phyloP scores from a whole-genome alignment of 805 yeast species.

The Blastobotrys robertii region DNA sequence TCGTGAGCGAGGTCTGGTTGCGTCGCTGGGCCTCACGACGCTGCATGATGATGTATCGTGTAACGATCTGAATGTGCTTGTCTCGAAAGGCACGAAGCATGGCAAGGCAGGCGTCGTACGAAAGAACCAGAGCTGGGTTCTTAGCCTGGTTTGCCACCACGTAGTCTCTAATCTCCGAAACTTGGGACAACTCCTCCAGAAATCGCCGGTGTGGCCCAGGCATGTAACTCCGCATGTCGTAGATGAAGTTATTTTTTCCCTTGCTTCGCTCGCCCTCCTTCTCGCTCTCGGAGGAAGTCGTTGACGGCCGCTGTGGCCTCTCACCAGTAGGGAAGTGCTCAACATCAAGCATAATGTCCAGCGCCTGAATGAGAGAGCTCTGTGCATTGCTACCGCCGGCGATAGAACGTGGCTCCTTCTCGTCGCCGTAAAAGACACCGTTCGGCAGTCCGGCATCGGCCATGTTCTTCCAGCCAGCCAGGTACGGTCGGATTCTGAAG shows the following conservation, averaged over 20 bases:
- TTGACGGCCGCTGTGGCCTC: slow-evolving; percentile 23
- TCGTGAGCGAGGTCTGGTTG: slow-evolving; percentile 39
- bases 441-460: slow-evolving; percentile 68
- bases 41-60: slow-evolving; percentile 75
- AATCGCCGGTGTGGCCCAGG: slow-evolving; percentile 79
- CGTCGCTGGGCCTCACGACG: slow-evolving; percentile 43
- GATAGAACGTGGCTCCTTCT: slow-evolving; percentile 42
- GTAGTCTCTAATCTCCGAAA: slow-evolving; percentile 53
- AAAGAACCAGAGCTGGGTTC: slow-evolving; percentile 49
- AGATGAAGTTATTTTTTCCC: slow-evolving; percentile 47
- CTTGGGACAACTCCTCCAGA: slow-evolving; percentile 47
- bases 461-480: slow-evolving; percentile 96
- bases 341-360: slow-evolving; percentile 68
- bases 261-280: slow-evolving; percentile 8
- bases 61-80: slow-evolving; percentile 86
- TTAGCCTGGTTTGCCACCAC: slow-evolving; percentile 36
- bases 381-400: slow-evolving; percentile 96
- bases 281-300: slow-evolving; percentile 16
- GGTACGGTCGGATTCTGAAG: slow-evolving; percentile 73
- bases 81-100: slow-evolving; percentile 84
- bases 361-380: slow-evolving; percentile 76
- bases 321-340: slow-evolving; percentile 74
- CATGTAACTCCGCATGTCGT: slow-evolving; percentile 84
- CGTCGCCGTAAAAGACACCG: slow-evolving; percentile 73
- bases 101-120: slow-evolving; percentile 84